Base-by-base conservation (phyloP, 805 yeast species). In the Candida caryicola region DNA sequence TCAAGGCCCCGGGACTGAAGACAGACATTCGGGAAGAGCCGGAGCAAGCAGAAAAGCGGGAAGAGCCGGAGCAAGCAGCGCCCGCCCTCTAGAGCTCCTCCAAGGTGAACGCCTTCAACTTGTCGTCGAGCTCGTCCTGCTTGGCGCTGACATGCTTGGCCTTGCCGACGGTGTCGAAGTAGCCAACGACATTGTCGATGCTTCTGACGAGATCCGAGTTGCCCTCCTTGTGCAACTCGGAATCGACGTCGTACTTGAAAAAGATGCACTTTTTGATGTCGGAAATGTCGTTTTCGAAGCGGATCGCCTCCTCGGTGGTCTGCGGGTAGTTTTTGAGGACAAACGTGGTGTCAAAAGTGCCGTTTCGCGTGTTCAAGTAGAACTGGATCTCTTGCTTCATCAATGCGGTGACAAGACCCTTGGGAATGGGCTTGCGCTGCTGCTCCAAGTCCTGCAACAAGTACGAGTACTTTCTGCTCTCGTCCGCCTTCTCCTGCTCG, bases 211-310 rank as follows among this genome's bases (percentile, higher is more conserved):
- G 44, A 2, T 55, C 60, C 4, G 44, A 52, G n/a, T 41, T 35
- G 33, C 46, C 47, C 3, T 39, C 44, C 12, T 41, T 37, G 1
- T 49, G 29, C 19, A 57, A 36, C 23, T 55, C 54, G 17, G 55
- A 46, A 13, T 43, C 31, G 4, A 62, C 44, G 18, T 69, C 74
- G 3, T 55, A 46, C 42, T 57, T 48, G 10, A 64, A 46, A 17
- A 68, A 57, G 29, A 78, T 37, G 44, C 70, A 59, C 34, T 70
- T 66, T 40, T 66, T 57, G 34, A 74, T 59, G 7, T 72, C 71
- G 2, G 81, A 73, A 18, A 84, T 69, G 41, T 82, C 86, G 48
- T 79, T 84, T 55, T 85, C 93, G 45, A 85, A 85, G 50, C 76
- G 79, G 37, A 81, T 75, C 3, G 87, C 83, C 43, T 84, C 90